Evolutionary conservation across 345 rosid species (phyloP), one percentile per base, ranked within the genome.

Genomic region (Gossypium thurberi): DNA sequence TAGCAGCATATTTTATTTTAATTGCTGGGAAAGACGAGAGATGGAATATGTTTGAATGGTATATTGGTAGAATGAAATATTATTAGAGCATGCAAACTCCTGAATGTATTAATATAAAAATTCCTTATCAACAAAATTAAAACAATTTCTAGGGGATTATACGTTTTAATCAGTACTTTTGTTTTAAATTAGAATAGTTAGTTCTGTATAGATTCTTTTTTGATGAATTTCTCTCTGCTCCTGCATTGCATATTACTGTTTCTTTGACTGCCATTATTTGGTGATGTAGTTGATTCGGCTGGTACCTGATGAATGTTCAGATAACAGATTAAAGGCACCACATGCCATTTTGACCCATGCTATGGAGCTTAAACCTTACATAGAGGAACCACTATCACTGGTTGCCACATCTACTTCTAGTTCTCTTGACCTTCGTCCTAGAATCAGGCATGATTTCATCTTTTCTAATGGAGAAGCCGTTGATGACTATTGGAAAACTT

Each of bases 401-500:
- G 81, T 83, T 62, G 84, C 87, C 70, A 77, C 87, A 53, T 80
- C 88, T 75, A 91, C 70, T 84, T 73, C 79, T 47, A 65, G 60
- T 51, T 85, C 87, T 79, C 82, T 81, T 78, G 97, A 94, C 84
- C 89, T 90, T 74, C 98, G 94, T 70, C 98, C 98, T 65, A 88
- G 95, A 81, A 84, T 90, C 61, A 87, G 97, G 40, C 98, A 94
- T 73, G 98, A 94, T 81, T 94, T 94, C 74, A 71, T 87, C 74
- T 79, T 94, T 69, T 88, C 89, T 79, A 89, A 68, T 67, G 83
- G 79, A 76, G 91, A 87, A 77, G 98, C 95, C 78, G 91, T 94
- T 75, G 82, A 90, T 76, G 98, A 94, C 62, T 94, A 94, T 76
- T 94, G 98, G 98, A 85, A 86, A 52, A 92, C 95, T 71, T 79